A percentile compares a stretch with the other conserved stretches of the same genome.
Evolutionary conservation across 2,329 filamentous ascomycete species (phyloP).

Genomic region (Fusarium cyanostomum): DNA sequence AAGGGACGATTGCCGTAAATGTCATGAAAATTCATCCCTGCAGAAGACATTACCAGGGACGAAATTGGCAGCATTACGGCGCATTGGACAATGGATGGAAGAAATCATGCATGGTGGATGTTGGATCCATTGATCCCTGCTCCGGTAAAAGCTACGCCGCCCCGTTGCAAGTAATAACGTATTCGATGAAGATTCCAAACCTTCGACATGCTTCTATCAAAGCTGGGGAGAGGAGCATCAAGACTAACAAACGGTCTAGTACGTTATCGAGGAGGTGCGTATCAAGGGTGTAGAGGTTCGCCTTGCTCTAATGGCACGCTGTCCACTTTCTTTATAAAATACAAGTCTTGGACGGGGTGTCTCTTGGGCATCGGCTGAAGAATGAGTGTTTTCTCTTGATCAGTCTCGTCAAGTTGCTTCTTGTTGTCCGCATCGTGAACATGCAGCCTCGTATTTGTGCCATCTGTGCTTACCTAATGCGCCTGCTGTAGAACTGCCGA

Average conservation of each 20-base stretch:
- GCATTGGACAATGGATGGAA: not conserved
- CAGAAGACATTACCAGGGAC: not conserved
- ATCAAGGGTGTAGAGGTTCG: conserved; percentile 13
- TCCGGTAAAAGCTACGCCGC: not conserved
- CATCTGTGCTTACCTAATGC: conserved; percentile 3
- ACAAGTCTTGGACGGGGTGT: too few species aligned
- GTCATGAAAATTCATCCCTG: not conserved
- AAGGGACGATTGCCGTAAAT: too few species aligned
- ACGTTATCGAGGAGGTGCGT: conserved; percentile 30
- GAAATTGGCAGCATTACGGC: not conserved
- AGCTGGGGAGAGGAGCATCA: conserved; percentile 13
- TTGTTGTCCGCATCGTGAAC: not conserved
- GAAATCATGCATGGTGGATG: not conserved
- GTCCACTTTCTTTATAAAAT: too few species aligned
- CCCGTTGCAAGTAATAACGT: conserved; percentile 2
- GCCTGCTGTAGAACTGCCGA: conserved; percentile 4
- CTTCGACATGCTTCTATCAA: conserved; percentile 32
- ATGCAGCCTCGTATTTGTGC: too few species aligned
- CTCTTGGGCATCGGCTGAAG: too few species aligned
- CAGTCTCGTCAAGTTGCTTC: not conserved
- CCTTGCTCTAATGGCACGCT: too few species aligned
- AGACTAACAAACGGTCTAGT: conserved; percentile 31
- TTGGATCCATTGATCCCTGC: not conserved
- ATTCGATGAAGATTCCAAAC: not conserved
- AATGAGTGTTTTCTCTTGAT: not conserved